A percentile compares a stretch with the other conserved stretches of the same genome.
phyloP scores from a whole-genome alignment of 306 rosid species.

The Trifolium subterraneum region DNA sequence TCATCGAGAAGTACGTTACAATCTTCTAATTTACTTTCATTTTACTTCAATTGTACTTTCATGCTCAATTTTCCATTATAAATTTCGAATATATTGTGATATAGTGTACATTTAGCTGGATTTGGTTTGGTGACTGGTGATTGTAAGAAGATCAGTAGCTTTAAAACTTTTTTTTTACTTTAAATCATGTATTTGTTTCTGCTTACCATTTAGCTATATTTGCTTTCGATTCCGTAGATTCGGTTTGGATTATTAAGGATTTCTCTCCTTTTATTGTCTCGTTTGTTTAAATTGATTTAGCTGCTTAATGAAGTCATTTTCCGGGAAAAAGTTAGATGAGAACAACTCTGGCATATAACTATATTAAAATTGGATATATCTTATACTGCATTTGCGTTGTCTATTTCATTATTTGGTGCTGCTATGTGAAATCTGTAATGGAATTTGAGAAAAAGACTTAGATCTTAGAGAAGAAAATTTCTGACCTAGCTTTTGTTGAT shows the following conservation, averaged over 20 bases:
- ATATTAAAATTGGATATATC: not conserved
- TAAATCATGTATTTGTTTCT: no score
- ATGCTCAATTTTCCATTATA: not conserved
- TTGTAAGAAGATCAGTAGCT: not conserved
- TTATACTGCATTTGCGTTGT: not conserved
- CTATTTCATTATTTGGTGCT: not conserved
- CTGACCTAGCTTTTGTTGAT: conserved; percentile 36
- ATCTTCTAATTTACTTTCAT: not conserved
- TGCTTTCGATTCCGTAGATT: no score
- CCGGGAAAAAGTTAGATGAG: not conserved
- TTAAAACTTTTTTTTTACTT: no score
- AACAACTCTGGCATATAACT: not conserved
- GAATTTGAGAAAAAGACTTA: not conserved
- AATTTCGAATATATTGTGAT: not conserved
- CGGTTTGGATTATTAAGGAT: no score
- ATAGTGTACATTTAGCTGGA: not conserved
- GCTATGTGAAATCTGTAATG: not conserved
- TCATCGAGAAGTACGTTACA: conserved; percentile 83
- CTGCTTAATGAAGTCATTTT: no score
- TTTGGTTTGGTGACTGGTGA: not conserved
- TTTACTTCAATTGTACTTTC: not conserved
- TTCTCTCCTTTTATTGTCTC: no score
- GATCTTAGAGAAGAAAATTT: conserved; percentile 29
- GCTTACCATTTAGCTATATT: no score
- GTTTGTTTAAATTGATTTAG: no score